phyloP scores from a whole-genome alignment of 2,329 filamentous ascomycete species.

The Phialophora macrospora region DNA sequence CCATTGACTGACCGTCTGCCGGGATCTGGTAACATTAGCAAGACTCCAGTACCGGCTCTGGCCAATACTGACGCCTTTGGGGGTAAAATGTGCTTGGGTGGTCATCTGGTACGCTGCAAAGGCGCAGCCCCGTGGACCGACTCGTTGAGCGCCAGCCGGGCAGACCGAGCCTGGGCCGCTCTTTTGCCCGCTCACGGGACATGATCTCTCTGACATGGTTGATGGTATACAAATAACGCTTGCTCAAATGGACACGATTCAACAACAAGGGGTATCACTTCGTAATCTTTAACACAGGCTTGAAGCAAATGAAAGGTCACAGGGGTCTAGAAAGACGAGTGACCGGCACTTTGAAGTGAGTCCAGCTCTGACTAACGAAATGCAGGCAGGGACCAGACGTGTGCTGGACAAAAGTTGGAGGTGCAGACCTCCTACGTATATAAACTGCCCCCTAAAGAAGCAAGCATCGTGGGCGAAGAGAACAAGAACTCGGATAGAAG shows the following conservation, averaged over 20 bases:
- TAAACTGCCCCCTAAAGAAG: neutral
- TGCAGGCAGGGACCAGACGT: neutral
- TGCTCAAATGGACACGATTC: neutral
- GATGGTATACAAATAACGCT: neutral
- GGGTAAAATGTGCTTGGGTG: conserved; percentile 23
- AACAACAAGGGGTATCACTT: conserved; percentile 4
- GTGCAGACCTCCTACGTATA: conserved; percentile 5
- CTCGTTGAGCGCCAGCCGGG: conserved; percentile 22
- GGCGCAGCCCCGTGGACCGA: conserved; percentile 27
- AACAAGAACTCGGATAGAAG: neutral
- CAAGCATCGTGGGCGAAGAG: neutral
- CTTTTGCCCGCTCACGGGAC: conserved; percentile 26
- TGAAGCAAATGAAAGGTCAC: neutral
- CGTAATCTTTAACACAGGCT: neutral
- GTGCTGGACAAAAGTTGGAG: neutral
- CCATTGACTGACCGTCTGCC: conserved; percentile 19
- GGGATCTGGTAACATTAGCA: conserved; percentile 16
- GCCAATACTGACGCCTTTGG: conserved; percentile 20
- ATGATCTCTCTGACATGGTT: conserved; percentile 28
- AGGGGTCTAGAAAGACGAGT: neutral
- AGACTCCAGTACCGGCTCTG: neutral
- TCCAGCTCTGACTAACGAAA: conserved; percentile 5
- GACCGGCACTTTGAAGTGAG: conserved; percentile 5
- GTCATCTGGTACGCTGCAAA: conserved; percentile 30
- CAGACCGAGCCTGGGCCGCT: conserved; percentile 19